Conservation (phyloP, 169 alveolate genomes). For the Babesia sp. region DNA sequence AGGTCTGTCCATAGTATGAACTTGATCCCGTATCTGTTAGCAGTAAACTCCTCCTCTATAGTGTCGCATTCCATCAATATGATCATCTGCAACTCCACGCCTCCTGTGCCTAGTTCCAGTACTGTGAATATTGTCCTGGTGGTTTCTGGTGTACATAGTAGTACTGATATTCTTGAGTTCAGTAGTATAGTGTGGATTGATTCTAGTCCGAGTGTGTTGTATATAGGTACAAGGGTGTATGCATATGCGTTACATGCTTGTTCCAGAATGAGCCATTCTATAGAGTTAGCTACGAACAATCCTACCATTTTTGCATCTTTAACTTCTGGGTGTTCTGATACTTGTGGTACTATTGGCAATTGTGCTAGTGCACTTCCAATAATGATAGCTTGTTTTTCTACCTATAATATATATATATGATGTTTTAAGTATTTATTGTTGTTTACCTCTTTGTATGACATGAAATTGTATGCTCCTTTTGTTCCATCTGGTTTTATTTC, state of each 20-base stretch:
- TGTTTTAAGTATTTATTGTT: neutral
- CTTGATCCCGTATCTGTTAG: conserved; percentile 15
- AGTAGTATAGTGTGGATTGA: conserved; percentile 68
- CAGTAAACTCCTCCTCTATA: conserved; percentile 19
- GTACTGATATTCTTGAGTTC: conserved; percentile 62
- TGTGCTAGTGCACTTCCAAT: conserved; percentile 60
- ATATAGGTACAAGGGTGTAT: conserved; percentile 79
- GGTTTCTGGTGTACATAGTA: conserved; percentile 49
- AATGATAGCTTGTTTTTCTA: conserved; percentile 3
- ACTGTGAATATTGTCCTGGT: conserved; percentile 26
- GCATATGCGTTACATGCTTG: conserved; percentile 82
- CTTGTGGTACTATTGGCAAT: conserved; percentile 26
- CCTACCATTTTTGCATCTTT: conserved; percentile 56
- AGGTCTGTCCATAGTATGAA: conserved; percentile 69
- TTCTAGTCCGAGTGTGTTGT: conserved; percentile 78
- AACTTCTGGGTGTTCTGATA: conserved; percentile 14
- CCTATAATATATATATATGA: conserved; percentile 25
- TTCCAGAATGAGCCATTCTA: conserved; percentile 82
- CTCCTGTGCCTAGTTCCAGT: conserved; percentile 49
- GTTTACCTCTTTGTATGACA: conserved; percentile 53
- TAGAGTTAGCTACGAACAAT: conserved; percentile 71
- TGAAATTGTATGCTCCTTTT: conserved; percentile 44
- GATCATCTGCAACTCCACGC: conserved; percentile 16
- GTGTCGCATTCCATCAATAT: conserved; percentile 28
- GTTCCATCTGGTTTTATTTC: conserved; percentile 36